Evolutionary conservation across 2,329 filamentous ascomycete species (phyloP).

Genomic region (Cytospora leucostoma): DNA sequence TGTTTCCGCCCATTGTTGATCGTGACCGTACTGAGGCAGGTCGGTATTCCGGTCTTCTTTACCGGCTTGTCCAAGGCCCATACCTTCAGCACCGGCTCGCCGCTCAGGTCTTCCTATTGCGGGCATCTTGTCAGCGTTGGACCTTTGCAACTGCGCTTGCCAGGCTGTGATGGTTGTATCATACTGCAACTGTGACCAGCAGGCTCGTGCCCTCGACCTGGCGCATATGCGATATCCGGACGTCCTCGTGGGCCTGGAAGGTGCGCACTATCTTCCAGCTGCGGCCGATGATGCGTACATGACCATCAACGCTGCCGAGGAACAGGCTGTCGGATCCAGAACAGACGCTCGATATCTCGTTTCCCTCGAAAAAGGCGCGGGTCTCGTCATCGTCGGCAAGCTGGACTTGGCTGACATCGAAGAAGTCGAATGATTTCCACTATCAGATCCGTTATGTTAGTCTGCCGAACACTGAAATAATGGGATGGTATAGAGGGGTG

Average conservation of each 20-base stretch:
- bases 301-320: slow-evolving; percentile 80
- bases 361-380: slow-evolving; percentile 76
- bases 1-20: slow-evolving; percentile 90
- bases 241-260: slow-evolving; percentile 83
- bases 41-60: slow-evolving; percentile 89
- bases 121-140: slow-evolving; percentile 33
- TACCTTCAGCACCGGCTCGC: slow-evolving; percentile 89
- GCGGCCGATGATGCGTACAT: slow-evolving; percentile 83
- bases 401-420: slow-evolving; percentile 86
- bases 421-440: slow-evolving; percentile 99
- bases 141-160: background rate
- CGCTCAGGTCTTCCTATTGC: slow-evolving; percentile 77
- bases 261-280: slow-evolving; percentile 83
- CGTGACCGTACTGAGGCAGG: slow-evolving; percentile 80
- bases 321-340: slow-evolving; percentile 89
- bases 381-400: slow-evolving; percentile 73
- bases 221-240: slow-evolving; percentile 85
- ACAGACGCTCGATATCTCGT: slow-evolving; percentile 79
- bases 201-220: slow-evolving; percentile 86
- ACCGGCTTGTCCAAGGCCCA: slow-evolving; percentile 94
- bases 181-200: slow-evolving; percentile 75
- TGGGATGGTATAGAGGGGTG: no score
- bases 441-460: slow-evolving; percentile 40
- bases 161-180: background rate
- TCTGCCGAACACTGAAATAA: background rate